A percentile compares a stretch with the other conserved stretches of the same genome.
Evolutionary conservation across 2,329 filamentous ascomycete genomes (phyloP).

Genomic region (Fusarium sp.): DNA sequence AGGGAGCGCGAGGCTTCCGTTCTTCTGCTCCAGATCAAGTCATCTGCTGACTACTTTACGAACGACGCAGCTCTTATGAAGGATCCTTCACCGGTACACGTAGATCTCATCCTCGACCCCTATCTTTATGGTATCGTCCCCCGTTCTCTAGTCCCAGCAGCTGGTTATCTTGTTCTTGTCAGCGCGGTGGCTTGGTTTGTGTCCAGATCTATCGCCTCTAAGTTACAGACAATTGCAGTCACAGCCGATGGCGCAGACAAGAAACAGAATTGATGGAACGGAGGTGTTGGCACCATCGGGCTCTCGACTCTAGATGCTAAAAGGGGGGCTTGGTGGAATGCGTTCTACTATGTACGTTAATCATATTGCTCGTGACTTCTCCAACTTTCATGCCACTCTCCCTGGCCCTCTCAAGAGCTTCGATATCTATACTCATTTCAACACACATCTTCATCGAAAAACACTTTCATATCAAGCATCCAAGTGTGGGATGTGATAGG

Average conservation of each 20-base stretch:
- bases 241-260: constrained; percentile 42
- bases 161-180: constrained; percentile 72
- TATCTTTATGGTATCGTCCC: constrained; percentile 84
- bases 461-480: constrained; percentile 19
- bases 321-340: constrained; percentile 31
- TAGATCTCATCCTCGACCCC: constrained; percentile 87
- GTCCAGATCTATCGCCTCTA: constrained; percentile 47
- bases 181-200: constrained; percentile 58
- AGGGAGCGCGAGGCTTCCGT: constrained; percentile 55
- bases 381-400: constrained; percentile 27
- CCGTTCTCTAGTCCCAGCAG: constrained; percentile 77
- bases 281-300: constrained; percentile 16
- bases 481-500: constrained; percentile 14
- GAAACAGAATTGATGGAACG: constrained; percentile 49
- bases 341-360: constrained; percentile 45
- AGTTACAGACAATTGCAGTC: constrained; percentile 42
- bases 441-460: constrained; percentile 10
- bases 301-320: constrained; percentile 25
- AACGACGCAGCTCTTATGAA: constrained; percentile 79
- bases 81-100: constrained; percentile 75
- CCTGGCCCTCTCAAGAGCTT: constrained; percentile 18
- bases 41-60: constrained; percentile 87
- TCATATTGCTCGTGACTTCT: constrained; percentile 35
- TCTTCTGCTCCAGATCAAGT: constrained; percentile 77
- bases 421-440: constrained; percentile 24